A percentile compares a stretch with the other conserved stretches of the same genome.
Conservation (phyloP, 2,329 filamentous ascomycete genomes). For the Annulohypoxylon truncatum region DNA sequence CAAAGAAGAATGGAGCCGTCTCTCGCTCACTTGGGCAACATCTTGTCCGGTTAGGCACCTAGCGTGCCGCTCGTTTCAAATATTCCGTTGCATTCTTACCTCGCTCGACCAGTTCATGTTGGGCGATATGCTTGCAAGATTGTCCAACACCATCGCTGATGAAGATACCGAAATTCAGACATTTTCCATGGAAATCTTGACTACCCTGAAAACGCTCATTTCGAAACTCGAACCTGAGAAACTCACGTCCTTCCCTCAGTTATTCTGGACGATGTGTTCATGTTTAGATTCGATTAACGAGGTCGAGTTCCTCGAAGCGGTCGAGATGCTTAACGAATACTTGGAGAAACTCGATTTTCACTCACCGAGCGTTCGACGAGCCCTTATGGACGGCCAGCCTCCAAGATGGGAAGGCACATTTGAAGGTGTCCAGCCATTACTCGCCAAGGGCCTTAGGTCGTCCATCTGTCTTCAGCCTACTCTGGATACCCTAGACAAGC, state of each 20-base stretch:
- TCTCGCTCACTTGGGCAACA: slow-evolving; percentile 94
- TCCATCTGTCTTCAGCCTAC: slow-evolving; percentile 83
- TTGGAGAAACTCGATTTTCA: slow-evolving; percentile 85
- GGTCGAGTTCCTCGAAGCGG: slow-evolving; percentile 88
- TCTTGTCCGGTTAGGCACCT: slow-evolving; percentile 95
- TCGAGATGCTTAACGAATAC: slow-evolving; percentile 90
- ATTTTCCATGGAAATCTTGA: slow-evolving; percentile 97
- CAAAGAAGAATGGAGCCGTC: slow-evolving; percentile 89
- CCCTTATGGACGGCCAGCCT: slow-evolving; percentile 83
- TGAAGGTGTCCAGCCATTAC: slow-evolving; percentile 83
- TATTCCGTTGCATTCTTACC: slow-evolving; percentile 93
- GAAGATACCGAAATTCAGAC: slow-evolving; percentile 94
- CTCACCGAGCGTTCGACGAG: slow-evolving; percentile 73
- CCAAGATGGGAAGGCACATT: slow-evolving; percentile 90
- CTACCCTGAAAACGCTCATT: slow-evolving; percentile 92
- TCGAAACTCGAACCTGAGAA: slow-evolving; percentile 82
- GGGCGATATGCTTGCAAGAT: slow-evolving; percentile 92
- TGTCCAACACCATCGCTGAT: slow-evolving; percentile 97
- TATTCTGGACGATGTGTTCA: slow-evolving; percentile 98
- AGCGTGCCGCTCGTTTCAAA: slow-evolving; percentile 95
- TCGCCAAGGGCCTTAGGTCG: slow-evolving; percentile 93
- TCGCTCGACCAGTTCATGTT: slow-evolving; percentile 94
- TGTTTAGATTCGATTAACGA: slow-evolving; percentile 98
- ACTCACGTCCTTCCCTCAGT: slow-evolving; percentile 88
- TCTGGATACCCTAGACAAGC: slow-evolving; percentile 79